Percentiles rank a stretch among this genome's conserved stretches.
phyloP scores from a whole-genome alignment of 2,329 filamentous ascomycete genomes.

The Colletotrichum phormii region DNA sequence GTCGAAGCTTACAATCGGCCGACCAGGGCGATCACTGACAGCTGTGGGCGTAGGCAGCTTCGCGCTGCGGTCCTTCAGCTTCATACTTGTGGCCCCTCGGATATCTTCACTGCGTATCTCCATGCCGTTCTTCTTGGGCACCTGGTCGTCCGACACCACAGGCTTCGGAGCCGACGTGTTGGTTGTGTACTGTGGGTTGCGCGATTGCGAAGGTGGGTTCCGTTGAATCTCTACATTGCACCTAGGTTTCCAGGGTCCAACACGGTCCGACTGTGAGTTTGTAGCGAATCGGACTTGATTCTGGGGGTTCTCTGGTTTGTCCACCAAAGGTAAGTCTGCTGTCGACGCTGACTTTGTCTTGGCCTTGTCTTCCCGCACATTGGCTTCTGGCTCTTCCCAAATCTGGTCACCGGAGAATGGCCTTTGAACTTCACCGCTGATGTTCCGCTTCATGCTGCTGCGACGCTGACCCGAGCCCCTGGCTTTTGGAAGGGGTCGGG shows the following conservation, averaged over 20 bases:
- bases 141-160: constrained; percentile 50
- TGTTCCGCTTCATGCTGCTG: constrained; percentile 76
- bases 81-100: constrained; percentile 89
- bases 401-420: constrained; percentile 84
- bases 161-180: constrained; percentile 62
- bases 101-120: constrained; percentile 92
- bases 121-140: constrained; percentile 78
- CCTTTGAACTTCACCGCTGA: constrained; percentile 74
- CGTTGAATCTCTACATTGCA: constrained; percentile 78
- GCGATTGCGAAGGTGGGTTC: constrained; percentile 85
- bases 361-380: constrained; percentile 43
- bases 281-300: constrained; percentile 63
- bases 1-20: constrained; percentile 98
- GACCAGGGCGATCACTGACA: constrained; percentile 89
- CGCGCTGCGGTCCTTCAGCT: constrained; percentile 84
- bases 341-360: background rate
- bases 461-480: constrained; percentile 60
- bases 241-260: constrained; percentile 47
- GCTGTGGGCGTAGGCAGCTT: constrained; percentile 90
- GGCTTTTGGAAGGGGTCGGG: constrained; percentile 6
- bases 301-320: constrained; percentile 73
- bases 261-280: constrained; percentile 53
- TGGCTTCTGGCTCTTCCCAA: constrained; percentile 84
- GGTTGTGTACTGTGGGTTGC: constrained; percentile 81
- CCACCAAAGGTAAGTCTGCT: constrained; percentile 19